These are phyloP conservation scores for Ganoderma resinaceum DNA, from an alignment of 1,284 basidiomycete species.

Conservation along the genomic window DNA sequence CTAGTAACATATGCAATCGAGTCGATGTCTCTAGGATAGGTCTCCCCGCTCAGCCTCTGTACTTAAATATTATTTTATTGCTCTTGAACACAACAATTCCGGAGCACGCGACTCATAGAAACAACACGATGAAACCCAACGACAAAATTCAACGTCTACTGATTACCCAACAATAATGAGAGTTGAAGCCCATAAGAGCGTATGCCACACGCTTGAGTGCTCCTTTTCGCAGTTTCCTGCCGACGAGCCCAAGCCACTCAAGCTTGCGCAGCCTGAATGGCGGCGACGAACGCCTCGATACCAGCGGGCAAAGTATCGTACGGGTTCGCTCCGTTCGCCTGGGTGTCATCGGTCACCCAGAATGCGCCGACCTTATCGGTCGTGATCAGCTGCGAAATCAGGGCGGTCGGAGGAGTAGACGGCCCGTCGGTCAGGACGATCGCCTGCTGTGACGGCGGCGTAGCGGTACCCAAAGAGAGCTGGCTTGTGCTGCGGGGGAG, in stretches of 20 bases:
- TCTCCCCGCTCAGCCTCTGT: background rate
- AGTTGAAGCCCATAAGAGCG: no score
- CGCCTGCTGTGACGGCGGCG: slow-evolving; percentile 36
- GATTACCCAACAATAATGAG: background rate
- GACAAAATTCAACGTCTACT: background rate
- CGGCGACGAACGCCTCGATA: slow-evolving; percentile 28
- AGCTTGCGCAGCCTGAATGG: slow-evolving; percentile 21
- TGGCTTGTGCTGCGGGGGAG: slow-evolving; percentile 23
- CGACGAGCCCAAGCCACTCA: background rate
- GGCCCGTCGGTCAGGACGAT: slow-evolving; percentile 37
- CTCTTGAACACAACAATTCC: background rate
- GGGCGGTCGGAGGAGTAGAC: slow-evolving; percentile 42
- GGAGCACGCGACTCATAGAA: background rate
- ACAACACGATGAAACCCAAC: background rate
- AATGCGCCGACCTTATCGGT: slow-evolving; percentile 46
- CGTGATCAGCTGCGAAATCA: slow-evolving; percentile 42
- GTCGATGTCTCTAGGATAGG: background rate
- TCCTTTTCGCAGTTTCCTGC: background rate
- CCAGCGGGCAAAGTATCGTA: slow-evolving; percentile 34
- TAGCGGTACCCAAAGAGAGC: slow-evolving; percentile 29
- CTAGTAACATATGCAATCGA: background rate
- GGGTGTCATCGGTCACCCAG: slow-evolving; percentile 45
- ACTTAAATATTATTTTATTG: background rate
- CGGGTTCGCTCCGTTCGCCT: slow-evolving; percentile 31
- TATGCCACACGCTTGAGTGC: background rate